Evolutionary conservation across 192 early-diverging fungal genomes (phyloP).

Genomic region (Linnemannia elongata): DNA sequence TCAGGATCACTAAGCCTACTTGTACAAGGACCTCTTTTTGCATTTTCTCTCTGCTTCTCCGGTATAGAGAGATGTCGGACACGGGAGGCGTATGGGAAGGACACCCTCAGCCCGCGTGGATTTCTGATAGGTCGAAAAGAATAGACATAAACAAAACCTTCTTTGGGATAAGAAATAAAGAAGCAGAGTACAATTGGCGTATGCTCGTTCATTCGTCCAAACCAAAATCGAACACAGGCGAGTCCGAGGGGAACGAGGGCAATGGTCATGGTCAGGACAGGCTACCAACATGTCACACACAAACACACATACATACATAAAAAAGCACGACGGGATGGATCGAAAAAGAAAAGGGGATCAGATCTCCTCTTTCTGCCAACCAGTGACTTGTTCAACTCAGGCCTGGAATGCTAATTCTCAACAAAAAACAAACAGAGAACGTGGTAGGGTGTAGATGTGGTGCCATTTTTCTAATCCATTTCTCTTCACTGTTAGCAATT

Average conservation of each 20-base stretch:
- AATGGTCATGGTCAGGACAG: neutral
- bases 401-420: neutral
- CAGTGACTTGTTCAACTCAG: neutral
- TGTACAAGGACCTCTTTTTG: neutral
- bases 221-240: neutral
- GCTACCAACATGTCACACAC: neutral
- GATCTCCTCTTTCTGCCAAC: neutral
- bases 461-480: neutral
- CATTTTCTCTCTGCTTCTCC: too few relatives aligned
- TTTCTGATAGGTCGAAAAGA: neutral
- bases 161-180: neutral
- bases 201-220: neutral
- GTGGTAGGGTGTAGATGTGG: neutral
- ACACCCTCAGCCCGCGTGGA: constrained; percentile 5
- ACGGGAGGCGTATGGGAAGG: neutral
- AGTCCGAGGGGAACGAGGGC: neutral
- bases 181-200: neutral
- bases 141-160: neutral
- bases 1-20: neutral
- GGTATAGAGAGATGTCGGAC: neutral
- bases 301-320: too few relatives aligned
- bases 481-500: neutral
- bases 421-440: neutral
- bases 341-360: neutral
- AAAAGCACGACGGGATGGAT: too few relatives aligned